Base-by-base conservation (phyloP, 176 grass and related monocot species). In the Pharus latifolius region DNA sequence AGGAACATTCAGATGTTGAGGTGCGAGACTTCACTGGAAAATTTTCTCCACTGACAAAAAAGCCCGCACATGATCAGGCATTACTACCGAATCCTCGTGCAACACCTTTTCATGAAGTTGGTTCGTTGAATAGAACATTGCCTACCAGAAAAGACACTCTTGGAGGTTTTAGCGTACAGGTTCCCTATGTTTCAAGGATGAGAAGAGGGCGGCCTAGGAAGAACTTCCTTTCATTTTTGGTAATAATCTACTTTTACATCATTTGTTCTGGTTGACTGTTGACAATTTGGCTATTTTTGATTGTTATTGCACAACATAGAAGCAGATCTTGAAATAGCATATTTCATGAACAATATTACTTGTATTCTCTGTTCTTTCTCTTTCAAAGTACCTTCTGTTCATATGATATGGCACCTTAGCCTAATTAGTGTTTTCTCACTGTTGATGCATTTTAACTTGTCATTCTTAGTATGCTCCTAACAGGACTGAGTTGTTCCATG, bases 161-260 rank as follows among this genome's bases (percentile, higher is more conserved):
- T n/a, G 90, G 87, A 78, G 96, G 96, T 75, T 80, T 91, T 68
- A 77, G 65, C 43, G 72, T 99, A 29, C 79, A 88, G 48, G 87
- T 99, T 63, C 96, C 96, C 70, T 99, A 84, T 23, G 69, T 78
- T 45, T 91, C 65, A n/a, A 95, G 96, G 65, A 68, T 80, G 55
- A 94, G 96, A 86, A 91, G 90, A 74, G 80, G 96, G 2, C 87
- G 84, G 7, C 96, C 96, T 24, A 90, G 96, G 72, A 95, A 81
- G 76, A 84, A 88, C 37, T 73, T 88, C 56, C 62, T 84, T 25
- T 72, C 79, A 28, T 84, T 99, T 52, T 75, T 67, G 87, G 96
- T 99, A 93, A 98, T 24, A 75, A 70, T 61, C 45, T 84, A 70
- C 55, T 19, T 66, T 24, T 61, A 12, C 46, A 63, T 82, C 1